Base-by-base conservation (phyloP, 2,329 filamentous ascomycete genomes). In the Monilinia fructicola region DNA sequence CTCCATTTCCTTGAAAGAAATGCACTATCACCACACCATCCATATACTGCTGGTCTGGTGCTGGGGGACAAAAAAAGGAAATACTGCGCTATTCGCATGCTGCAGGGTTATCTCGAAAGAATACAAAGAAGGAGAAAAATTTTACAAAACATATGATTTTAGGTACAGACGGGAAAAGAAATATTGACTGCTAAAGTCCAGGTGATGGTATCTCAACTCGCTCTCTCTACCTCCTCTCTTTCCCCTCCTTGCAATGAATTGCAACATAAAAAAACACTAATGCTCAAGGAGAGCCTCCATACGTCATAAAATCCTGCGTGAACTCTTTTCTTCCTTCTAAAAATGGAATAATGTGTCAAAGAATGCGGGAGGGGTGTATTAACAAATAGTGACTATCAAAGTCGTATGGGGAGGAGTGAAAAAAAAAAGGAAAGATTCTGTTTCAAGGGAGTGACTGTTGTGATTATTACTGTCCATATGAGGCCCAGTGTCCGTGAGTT, bases 401-500 rank as follows among this genome's bases (percentile, higher is more conserved):
- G 59, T 62, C 59, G 26, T 62, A 40, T 40, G 6, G 16, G 21
- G 12, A 28, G 7, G n/a, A 28, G 21, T 11, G 5, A 40, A 62
- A 54, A 53, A 40, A 31, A 48, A 48, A 48, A 48, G 5, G n/a
- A 54, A 62, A 62, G 31, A 42, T 54, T n/a, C 23, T 62, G 28
- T 7, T 60, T 38, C 21, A 50, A 62, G 23, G n/a, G 59, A 62
- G 31, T 62, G 59, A 62, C 59, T 23, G 28, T 62, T 54, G 23
- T 62, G 11, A 18, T 62, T 54, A 50, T 70, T 66, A 73, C 68
- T 74, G 70, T 14, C 68, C 70, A 50, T 72, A 73, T 21, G 69
- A 65, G 52, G 72, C 66, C 71, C 72, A 74, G n/a, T 65, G 67
- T 38, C 69, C 65, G 50, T 75, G 73, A 56, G 74, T 69, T 48